phyloP scores from a whole-genome alignment of 1,284 basidiomycete species.

The Dichomitus squalens region DNA sequence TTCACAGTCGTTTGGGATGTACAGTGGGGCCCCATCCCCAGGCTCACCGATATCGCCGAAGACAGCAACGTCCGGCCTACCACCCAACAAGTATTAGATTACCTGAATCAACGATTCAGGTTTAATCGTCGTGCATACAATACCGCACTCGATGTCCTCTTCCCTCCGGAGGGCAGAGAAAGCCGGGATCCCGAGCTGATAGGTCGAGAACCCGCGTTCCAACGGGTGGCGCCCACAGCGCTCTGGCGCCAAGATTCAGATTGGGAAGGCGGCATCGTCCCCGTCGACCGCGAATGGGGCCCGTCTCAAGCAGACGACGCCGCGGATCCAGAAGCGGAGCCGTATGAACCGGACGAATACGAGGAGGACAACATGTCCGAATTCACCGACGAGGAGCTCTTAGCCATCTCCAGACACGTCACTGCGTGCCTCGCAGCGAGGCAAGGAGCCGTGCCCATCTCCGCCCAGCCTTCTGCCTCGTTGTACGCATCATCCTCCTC shows the following conservation, averaged over 20 bases:
- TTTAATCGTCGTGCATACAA: not conserved
- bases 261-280: constrained; percentile 19
- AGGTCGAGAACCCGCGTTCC: constrained; percentile 2
- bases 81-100: not conserved
- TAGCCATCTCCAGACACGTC: not conserved
- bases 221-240: constrained; percentile 7
- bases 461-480: not conserved
- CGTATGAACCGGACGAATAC: not conserved
- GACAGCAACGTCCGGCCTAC: not conserved
- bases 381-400: not conserved
- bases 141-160: constrained; percentile 7
- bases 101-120: constrained; percentile 5
- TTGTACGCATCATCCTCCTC: not conserved
- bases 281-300: constrained; percentile 7
- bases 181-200: not conserved
- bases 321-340: constrained; percentile 12
- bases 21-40: constrained; percentile 3
- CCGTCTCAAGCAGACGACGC: constrained; percentile 17
- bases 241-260: constrained; percentile 17
- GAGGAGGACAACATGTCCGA: not conserved
- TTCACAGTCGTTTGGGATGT: constrained; percentile 1
- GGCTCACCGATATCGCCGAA: not conserved
- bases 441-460: not conserved
- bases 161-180: not conserved
- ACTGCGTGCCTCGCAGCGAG: not conserved